Evolutionary conservation across 176 grass and related monocot species (phyloP).

Genomic region (Oryza coarctata): DNA sequence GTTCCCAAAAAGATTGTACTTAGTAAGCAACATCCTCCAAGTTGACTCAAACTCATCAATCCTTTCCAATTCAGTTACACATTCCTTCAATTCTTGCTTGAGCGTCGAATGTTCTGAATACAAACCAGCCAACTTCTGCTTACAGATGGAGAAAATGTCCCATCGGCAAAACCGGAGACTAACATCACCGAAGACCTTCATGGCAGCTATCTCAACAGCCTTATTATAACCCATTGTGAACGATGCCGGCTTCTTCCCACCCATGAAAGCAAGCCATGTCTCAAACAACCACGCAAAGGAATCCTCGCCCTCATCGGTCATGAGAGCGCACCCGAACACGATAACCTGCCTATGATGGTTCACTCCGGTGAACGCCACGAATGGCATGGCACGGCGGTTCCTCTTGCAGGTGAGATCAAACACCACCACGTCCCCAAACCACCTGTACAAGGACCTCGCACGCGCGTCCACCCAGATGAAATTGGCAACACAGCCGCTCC

Average conservation of each 20-base stretch:
- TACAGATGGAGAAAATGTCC: constrained; percentile 55
- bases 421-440: constrained; percentile 51
- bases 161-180: constrained; percentile 50
- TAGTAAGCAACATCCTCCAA: constrained; percentile 44
- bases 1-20: constrained; percentile 50
- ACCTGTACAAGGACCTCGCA: constrained; percentile 39
- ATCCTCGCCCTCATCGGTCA: constrained; percentile 59
- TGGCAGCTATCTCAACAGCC: constrained; percentile 32
- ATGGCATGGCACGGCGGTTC: constrained; percentile 44
- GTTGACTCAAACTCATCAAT: constrained; percentile 51
- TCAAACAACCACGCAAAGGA: constrained; percentile 64
- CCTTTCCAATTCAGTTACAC: constrained; percentile 47
- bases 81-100: constrained; percentile 54
- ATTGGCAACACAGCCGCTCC: constrained; percentile 52
- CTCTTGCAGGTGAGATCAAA: constrained; percentile 64
- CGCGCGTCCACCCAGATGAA: constrained; percentile 52
- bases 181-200: constrained; percentile 42
- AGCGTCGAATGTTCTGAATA: constrained; percentile 46
- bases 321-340: constrained; percentile 59
- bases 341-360: constrained; percentile 65
- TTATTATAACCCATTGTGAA: constrained; percentile 47
- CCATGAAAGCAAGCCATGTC: constrained; percentile 58
- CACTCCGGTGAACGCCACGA: constrained; percentile 52
- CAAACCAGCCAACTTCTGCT: constrained; percentile 40
- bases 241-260: constrained; percentile 38